These are phyloP conservation scores for Trichoderma asperellum DNA, from an alignment of 2,329 filamentous ascomycete species.

Conservation along the genomic window DNA sequence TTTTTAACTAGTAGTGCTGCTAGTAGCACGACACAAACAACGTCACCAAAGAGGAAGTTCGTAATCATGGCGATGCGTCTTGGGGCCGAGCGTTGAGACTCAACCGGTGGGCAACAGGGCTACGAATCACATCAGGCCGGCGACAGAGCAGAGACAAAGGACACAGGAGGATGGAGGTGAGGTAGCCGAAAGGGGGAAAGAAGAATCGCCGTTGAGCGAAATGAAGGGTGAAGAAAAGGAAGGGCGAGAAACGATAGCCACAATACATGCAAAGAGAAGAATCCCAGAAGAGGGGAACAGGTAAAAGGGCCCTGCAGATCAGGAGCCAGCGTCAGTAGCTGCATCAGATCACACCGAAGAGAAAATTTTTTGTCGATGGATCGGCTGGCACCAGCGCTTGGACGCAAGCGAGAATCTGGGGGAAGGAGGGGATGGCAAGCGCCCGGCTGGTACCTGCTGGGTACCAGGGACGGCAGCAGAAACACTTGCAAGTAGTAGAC, in stretches of 20 bases:
- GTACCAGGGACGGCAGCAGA: slow-evolving; percentile 12
- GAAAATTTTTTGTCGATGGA: slow-evolving; percentile 22
- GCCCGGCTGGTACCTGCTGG: slow-evolving; percentile 7
- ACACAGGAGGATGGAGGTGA: background rate
- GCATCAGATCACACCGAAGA: slow-evolving; percentile 27
- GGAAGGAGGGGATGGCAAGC: slow-evolving; percentile 25
- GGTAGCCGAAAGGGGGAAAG: background rate
- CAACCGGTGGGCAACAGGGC: background rate
- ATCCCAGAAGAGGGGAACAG: background rate
- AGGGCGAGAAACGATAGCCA: background rate
- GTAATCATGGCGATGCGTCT: slow-evolving; percentile 13
- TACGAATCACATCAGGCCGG: background rate
- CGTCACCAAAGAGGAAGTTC: slow-evolving; percentile 25
- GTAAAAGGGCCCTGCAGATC: slow-evolving; percentile 25
- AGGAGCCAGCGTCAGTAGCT: slow-evolving; percentile 22
- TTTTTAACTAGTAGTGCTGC: slow-evolving; percentile 1
- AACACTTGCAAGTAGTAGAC: background rate
- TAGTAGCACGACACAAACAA: slow-evolving; percentile 18
- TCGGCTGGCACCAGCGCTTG: slow-evolving; percentile 24
- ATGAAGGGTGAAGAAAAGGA: background rate
- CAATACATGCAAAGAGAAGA: background rate
- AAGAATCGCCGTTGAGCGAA: background rate
- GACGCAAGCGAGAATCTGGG: slow-evolving; percentile 29
- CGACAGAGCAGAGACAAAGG: background rate
- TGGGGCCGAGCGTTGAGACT: slow-evolving; percentile 6